Percentiles rank a stretch among this genome's conserved stretches.
phyloP scores from a whole-genome alignment of 2,329 filamentous ascomycete genomes.

The Monosporascus sp. region DNA sequence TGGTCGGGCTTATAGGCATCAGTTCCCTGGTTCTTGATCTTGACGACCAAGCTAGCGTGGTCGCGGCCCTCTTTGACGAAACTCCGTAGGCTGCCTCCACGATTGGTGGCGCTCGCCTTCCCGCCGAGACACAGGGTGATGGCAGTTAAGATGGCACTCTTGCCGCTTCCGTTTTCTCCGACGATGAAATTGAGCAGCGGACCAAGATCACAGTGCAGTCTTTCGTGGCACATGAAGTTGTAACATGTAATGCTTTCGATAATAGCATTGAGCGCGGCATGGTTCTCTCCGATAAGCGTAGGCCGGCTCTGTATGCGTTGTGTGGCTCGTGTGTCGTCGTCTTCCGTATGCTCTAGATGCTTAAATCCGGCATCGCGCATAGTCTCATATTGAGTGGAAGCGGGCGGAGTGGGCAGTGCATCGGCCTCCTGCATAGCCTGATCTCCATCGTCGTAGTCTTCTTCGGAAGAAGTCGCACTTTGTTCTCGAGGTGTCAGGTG shows the following conservation, averaged over 20 bases:
- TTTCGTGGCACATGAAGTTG: constrained; percentile 95
- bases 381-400: constrained; percentile 57
- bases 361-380: constrained; percentile 55
- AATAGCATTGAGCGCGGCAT: constrained; percentile 76
- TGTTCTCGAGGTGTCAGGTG: constrained; percentile 14
- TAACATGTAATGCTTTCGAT: constrained; percentile 80
- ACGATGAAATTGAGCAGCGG: constrained; percentile 98
- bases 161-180: constrained; percentile 94
- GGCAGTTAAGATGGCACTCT: constrained; percentile 91
- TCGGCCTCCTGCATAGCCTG: constrained; percentile 23
- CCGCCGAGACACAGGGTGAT: constrained; percentile 92
- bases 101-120: constrained; percentile 88
- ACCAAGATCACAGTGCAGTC: constrained; percentile 77
- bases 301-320: constrained; percentile 54
- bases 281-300: constrained; percentile 57
- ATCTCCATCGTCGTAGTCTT: constrained; percentile 24
- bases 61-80: constrained; percentile 89
- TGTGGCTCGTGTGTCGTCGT: constrained; percentile 59
- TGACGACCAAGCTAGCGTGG: constrained; percentile 69
- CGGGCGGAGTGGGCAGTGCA: constrained; percentile 28
- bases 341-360: constrained; percentile 51
- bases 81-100: constrained; percentile 80
- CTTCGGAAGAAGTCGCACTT: constrained; percentile 20
- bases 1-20: constrained; percentile 78
- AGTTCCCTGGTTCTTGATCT: constrained; percentile 83